phyloP scores from a whole-genome alignment of 1,284 basidiomycete genomes.

The Heterobasidion parviporum region DNA sequence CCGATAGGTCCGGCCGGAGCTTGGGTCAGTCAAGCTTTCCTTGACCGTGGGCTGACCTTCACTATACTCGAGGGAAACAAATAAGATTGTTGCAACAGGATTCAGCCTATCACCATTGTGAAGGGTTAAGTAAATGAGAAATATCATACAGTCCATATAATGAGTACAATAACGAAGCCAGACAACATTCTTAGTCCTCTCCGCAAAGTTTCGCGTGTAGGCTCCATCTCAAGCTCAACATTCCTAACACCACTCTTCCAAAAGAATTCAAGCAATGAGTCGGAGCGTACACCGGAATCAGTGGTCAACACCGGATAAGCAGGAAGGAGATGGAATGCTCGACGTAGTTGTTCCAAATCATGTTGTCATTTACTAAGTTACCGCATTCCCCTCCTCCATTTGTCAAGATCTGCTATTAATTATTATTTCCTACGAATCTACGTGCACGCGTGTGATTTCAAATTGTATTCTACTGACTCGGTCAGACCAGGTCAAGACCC shows the following conservation, averaged over 20 bases:
- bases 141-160: neutral
- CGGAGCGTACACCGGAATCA: neutral
- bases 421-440: too few relatives aligned
- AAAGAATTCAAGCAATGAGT: neutral
- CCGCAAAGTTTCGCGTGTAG: neutral
- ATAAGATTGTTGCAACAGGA: too few relatives aligned
- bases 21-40: neutral
- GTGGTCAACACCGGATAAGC: neutral
- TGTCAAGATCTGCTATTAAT: too few relatives aligned
- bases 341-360: too few relatives aligned
- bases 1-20: neutral
- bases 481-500: too few relatives aligned
- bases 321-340: too few relatives aligned
- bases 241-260: neutral
- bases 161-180: neutral
- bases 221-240: neutral
- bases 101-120: neutral
- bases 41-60: neutral
- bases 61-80: neutral
- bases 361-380: too few relatives aligned
- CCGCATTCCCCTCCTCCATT: too few relatives aligned
- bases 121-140: neutral
- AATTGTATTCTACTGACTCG: too few relatives aligned
- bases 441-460: too few relatives aligned
- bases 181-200: neutral